phyloP scores from a whole-genome alignment of 2,329 filamentous ascomycete species.

The Cladosporium sp. region DNA sequence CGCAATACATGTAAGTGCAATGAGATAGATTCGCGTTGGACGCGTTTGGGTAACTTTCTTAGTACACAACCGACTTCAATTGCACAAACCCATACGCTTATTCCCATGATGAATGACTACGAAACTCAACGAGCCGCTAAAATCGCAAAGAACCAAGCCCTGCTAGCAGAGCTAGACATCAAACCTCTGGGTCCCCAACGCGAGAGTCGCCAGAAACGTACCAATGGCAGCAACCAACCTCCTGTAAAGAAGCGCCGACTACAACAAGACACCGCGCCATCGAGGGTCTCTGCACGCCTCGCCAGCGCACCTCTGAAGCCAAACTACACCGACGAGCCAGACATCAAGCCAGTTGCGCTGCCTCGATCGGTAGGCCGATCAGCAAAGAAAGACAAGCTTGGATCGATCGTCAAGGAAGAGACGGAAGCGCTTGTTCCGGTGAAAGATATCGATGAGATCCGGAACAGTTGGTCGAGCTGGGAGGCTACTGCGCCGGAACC shows the following conservation, averaged over 20 bases:
- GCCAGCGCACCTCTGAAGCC: slow-evolving; percentile 43
- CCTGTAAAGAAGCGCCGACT: slow-evolving; percentile 47
- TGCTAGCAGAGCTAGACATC: slow-evolving; percentile 53
- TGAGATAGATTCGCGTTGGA: neutral
- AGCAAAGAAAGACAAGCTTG: slow-evolving; percentile 19
- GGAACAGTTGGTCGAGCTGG: slow-evolving; percentile 50
- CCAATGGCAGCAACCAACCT: slow-evolving; percentile 12
- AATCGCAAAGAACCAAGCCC: slow-evolving; percentile 53
- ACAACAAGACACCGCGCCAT: slow-evolving; percentile 37
- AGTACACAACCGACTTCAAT: neutral
- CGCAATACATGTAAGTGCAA: neutral
- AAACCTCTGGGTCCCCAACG: slow-evolving; percentile 31
- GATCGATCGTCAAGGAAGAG: slow-evolving; percentile 22
- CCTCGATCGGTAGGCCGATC: slow-evolving; percentile 27
- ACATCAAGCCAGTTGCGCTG: slow-evolving; percentile 32
- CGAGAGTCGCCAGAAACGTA: slow-evolving; percentile 14
- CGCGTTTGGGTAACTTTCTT: neutral
- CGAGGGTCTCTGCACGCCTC: slow-evolving; percentile 52
- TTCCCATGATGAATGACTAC: slow-evolving; percentile 45
- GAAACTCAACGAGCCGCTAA: slow-evolving; percentile 51
- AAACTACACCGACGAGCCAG: slow-evolving; percentile 43
- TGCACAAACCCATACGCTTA: neutral
- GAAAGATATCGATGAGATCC: slow-evolving; percentile 38
- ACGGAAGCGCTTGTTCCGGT: slow-evolving; percentile 30
- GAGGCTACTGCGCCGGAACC: slow-evolving; percentile 43